A percentile compares a stretch with the other conserved stretches of the same genome.
Evolutionary conservation across 768 basidiomycete genomes (phyloP).

Genomic region (Sarcodon aspratus): DNA sequence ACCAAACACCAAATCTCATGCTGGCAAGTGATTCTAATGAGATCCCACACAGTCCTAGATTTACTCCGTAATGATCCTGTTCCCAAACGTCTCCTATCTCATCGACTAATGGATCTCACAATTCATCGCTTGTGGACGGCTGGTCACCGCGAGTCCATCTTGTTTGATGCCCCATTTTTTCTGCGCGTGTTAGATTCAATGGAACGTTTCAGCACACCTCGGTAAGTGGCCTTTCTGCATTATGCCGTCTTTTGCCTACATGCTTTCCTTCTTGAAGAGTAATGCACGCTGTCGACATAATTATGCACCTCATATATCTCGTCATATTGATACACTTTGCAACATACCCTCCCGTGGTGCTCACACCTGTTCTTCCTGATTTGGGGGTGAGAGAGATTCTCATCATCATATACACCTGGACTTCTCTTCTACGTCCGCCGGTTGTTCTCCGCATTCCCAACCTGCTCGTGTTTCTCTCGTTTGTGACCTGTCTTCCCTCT

Average conservation of each 20-base stretch:
- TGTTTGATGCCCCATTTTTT: background rate
- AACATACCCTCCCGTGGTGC: constrained; percentile 1
- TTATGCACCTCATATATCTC: constrained; percentile 28
- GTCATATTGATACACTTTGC: constrained; percentile 23
- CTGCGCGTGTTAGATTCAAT: constrained; percentile 15
- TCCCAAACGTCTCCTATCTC: constrained; percentile 26
- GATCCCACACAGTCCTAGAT: background rate
- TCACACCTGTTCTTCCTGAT: background rate
- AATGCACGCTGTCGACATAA: constrained; percentile 31
- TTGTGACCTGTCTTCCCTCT: constrained; percentile 25
- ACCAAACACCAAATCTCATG: too few species aligned
- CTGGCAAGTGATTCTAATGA: too few species aligned
- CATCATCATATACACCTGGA: constrained; percentile 25
- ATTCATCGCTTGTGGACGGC: constrained; percentile 29
- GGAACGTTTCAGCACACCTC: constrained; percentile 31
- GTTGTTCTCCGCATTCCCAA: constrained; percentile 12
- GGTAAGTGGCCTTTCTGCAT: constrained; percentile 20
- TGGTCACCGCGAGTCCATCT: constrained; percentile 10
- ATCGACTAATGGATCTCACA: constrained; percentile 29
- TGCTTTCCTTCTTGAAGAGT: constrained; percentile 17
- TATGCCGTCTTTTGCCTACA: background rate
- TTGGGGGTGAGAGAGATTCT: constrained; percentile 4
- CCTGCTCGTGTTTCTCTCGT: constrained; percentile 21
- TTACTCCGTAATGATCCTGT: background rate
- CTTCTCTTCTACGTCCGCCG: constrained; percentile 13